Conservation (phyloP, 306 rosid genomes). For the Lotus japonicus region DNA sequence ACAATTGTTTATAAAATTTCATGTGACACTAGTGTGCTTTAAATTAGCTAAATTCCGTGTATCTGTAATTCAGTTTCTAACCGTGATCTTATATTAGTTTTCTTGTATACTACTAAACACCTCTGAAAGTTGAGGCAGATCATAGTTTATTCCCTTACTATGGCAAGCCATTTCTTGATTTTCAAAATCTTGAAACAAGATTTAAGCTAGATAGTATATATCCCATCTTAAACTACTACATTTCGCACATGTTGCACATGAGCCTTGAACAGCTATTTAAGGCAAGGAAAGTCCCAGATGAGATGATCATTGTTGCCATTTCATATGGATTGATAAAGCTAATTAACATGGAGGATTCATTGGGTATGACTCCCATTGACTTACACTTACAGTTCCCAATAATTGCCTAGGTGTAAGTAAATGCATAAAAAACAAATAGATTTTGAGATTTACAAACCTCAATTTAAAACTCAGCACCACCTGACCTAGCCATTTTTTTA, state of each 20-base stretch:
- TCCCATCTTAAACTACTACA: neutral
- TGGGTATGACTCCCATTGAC: neutral
- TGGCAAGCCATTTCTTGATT: no score
- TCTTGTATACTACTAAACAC: no score
- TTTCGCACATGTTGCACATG: conserved; percentile 12
- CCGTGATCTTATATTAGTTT: no score
- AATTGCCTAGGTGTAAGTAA: neutral
- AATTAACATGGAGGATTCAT: neutral
- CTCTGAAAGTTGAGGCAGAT: no score
- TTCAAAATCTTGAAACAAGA: neutral
- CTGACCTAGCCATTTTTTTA: neutral
- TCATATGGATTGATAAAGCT: neutral
- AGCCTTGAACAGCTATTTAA: neutral
- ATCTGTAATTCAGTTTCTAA: no score
- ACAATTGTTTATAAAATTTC: no score
- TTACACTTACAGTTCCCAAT: neutral
- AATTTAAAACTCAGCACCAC: neutral
- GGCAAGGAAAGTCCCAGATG: neutral
- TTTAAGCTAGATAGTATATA: neutral
- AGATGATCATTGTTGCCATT: neutral
- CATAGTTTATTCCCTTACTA: no score
- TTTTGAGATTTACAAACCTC: conserved; percentile 13
- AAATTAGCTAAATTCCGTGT: no score
- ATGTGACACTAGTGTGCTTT: no score
- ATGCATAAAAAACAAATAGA: neutral